Evolutionary conservation across 768 basidiomycete species (phyloP).

Genomic region (Neoboletus subvelutipes): DNA sequence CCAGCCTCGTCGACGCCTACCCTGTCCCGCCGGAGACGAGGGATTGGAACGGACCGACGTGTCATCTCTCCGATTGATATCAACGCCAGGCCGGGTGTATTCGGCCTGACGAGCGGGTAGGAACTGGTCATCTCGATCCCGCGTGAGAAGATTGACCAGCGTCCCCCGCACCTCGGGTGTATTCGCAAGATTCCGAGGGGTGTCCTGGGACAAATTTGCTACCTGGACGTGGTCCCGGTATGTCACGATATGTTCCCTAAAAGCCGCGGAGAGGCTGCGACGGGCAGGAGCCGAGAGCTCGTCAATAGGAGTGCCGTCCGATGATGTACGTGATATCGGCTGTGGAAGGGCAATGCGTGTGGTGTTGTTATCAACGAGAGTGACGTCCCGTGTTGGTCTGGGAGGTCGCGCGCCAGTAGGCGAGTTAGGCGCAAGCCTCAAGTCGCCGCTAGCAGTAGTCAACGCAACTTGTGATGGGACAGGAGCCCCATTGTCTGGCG

Average conservation of each 20-base stretch:
- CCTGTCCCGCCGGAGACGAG: conserved; percentile 14
- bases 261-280: conserved; percentile 23
- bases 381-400: conserved; percentile 17
- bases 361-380: conserved; percentile 20
- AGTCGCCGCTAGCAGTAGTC: not conserved
- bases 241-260: conserved; percentile 19
- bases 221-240: conserved; percentile 16
- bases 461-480: not conserved
- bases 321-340: conserved; percentile 27
- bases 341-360: conserved; percentile 20
- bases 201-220: conserved; percentile 9
- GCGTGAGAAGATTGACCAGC: conserved; percentile 23
- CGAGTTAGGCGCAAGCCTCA: conserved; percentile 4
- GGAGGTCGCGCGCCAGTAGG: conserved; percentile 14
- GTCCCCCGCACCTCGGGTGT: conserved; percentile 25
- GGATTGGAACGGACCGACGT: conserved; percentile 6
- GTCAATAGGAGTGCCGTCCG: conserved; percentile 21
- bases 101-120: conserved; percentile 10
- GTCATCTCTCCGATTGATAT: conserved; percentile 13
- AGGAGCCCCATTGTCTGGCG: not conserved
- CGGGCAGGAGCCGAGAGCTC: conserved; percentile 13
- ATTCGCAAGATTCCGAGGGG: conserved; percentile 22
- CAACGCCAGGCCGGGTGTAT: not conserved
- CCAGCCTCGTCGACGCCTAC: conserved; percentile 36
- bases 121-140: conserved; percentile 23